Conservation (phyloP, 768 basidiomycete species). For the Lactarius sanguifluus region DNA sequence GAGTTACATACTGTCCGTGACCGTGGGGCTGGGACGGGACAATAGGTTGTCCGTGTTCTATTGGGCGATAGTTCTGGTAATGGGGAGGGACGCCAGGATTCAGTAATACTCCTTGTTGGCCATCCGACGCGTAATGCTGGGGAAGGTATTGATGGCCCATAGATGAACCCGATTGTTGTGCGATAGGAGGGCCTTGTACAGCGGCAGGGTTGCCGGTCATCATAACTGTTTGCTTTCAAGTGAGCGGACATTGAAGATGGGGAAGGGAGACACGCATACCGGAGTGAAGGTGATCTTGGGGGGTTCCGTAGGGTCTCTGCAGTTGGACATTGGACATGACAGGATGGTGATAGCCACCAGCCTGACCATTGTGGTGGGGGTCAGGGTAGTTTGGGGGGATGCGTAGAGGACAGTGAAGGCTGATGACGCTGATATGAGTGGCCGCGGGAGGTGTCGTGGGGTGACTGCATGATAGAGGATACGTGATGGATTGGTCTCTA, state of each 20-base stretch:
- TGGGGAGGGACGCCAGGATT: constrained; percentile 27
- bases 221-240: background rate
- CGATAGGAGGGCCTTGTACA: constrained; percentile 12
- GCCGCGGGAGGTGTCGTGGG: constrained; percentile 21
- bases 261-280: constrained; percentile 3
- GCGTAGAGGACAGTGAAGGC: constrained; percentile 12
- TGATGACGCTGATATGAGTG: constrained; percentile 24
- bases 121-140: constrained; percentile 21
- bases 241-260: constrained; percentile 9
- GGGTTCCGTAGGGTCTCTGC: constrained; percentile 20
- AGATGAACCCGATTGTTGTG: constrained; percentile 25
- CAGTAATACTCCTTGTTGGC: constrained; percentile 18
- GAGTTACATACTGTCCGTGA: background rate
- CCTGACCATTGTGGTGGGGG: constrained; percentile 14
- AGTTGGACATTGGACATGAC: constrained; percentile 9
- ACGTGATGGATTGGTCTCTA: constrained; percentile 15
- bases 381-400: constrained; percentile 14
- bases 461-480: constrained; percentile 25
- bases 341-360: constrained; percentile 13
- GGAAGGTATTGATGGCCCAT: constrained; percentile 14
- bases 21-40: constrained; percentile 26
- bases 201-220: constrained; percentile 5
- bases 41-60: constrained; percentile 26
- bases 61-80: constrained; percentile 26
- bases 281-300: constrained; percentile 17